Base-by-base conservation (phyloP, 2,329 filamentous ascomycete species). In the Fusarium phyllophilum region DNA sequence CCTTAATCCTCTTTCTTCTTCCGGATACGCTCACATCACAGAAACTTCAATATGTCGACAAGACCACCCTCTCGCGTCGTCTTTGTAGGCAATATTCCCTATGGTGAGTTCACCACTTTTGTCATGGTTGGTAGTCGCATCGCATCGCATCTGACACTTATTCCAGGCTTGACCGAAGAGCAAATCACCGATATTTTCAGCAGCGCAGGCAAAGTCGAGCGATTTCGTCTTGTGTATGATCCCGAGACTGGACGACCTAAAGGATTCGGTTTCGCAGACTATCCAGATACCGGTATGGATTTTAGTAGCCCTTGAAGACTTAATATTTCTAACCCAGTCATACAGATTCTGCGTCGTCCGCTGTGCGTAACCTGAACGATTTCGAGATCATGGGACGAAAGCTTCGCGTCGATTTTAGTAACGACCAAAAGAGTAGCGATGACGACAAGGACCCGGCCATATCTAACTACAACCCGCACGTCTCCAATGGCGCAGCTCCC, bases 251-350 rank as follows among this genome's bases (percentile, higher is more conserved):
- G 96, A 46, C 91, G 94, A 64, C 95, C 96, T 2, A 98, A 98
- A 83, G 96, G 96, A 24, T 99, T 97, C 81, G 96, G 96, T 41
- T 99, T 98, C 79, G 94, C 95, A 79, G 96, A 98, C 82, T 99
- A 97, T 80, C 93, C 94, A 62, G 96, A 98, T 80, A 91, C 94
- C 68, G 96, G 97, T 89, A 88, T 41, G 41, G 82, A 68, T 49
- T 24, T 14, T 22, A 29, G 26, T 8, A 13, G n/a, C 45, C 10
- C 22, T 34, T 36, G 20, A 24, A 36, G 24, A n/a, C 26, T 18
- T 26, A 31, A 33, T 46, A 5, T 38, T 29, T 62, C 77, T 82
- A 56, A 79, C 64, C 10, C 9, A 39, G 11, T 10, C 20, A 33
- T 39, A 14, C 45, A 91, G 90, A 92, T 78, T 92, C 95, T 33